These are phyloP conservation scores for Colletotrichum limetticola DNA, from an alignment of 2,329 filamentous ascomycete genomes.

Conservation along the genomic window DNA sequence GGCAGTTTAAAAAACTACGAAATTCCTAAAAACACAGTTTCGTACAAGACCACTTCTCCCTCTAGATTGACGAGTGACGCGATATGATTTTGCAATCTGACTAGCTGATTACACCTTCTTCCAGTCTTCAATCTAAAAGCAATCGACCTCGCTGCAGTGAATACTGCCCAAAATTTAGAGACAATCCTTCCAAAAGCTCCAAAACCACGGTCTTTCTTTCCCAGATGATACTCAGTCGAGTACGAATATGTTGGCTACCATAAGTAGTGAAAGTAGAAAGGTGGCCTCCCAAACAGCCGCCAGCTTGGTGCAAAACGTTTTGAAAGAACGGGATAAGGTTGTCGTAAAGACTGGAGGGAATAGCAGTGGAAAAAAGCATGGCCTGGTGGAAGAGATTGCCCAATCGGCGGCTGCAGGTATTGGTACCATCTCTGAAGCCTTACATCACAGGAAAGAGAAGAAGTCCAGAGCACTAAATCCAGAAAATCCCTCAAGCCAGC, in stretches of 20 bases:
- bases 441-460: constrained; percentile 36
- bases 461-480: not conserved
- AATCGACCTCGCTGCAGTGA: too few species aligned
- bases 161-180: too few species aligned
- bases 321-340: constrained; percentile 4
- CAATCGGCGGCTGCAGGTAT: constrained; percentile 34
- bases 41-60: not conserved
- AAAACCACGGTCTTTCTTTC: not conserved
- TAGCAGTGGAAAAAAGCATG: constrained; percentile 8
- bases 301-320: not conserved
- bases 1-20: not conserved
- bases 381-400: constrained; percentile 30
- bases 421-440: constrained; percentile 36
- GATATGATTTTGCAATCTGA: not conserved
- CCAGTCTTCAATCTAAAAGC: not conserved
- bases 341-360: not conserved
- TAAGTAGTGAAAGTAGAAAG: not conserved
- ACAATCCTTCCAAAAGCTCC: too few species aligned
- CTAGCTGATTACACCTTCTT: not conserved
- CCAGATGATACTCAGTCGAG: not conserved
- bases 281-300: not conserved
- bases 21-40: not conserved
- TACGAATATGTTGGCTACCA: not conserved
- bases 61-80: not conserved
- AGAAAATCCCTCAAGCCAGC: not conserved